Evolutionary conservation across 2,329 filamentous ascomycete genomes (phyloP), one percentile per base, ranked within the genome.

Genomic region (Diaporthe helianthi): DNA sequence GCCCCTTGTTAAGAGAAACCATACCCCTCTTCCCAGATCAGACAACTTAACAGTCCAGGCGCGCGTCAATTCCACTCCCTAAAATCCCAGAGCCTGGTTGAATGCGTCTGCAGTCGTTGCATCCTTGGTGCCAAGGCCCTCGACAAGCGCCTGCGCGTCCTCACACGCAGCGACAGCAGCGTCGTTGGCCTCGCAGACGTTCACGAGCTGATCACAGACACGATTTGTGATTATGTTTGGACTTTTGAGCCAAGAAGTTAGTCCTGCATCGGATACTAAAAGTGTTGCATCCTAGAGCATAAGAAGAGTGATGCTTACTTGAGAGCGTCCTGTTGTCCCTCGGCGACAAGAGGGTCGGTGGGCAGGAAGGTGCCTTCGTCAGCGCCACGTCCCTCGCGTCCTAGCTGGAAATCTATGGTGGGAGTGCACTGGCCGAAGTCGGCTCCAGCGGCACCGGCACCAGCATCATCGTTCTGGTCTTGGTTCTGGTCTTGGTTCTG

Each of bases 341-440:
- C 81, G 72, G 87, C 85, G 69, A 90, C 85, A 22, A 86, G 79
- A 10, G 87, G 80, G 76, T 92, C 90, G 58, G 61, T 58, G 64
- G 90, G 86, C 78, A 90, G 87, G 86, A 92, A 92, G 63, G 90
- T 91, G 79, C 86, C 88, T 78, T 91, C 89, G 68, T 81, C 83
- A 24, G 83, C 83, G 15, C 83, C 79, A 69, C 89, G 87, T 47
- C 85, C 85, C 80, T 83, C 81, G 38, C 87, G 85, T 22, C 87
- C 88, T 69, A 83, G 85, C 72, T 86, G 82, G 77, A 87, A 88
- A 76, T 89, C 85, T 74, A 87, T 86, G n/a, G 85, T 87, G 3
- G 86, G 86, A 46, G 81, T 80, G 78, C 85, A 88, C 44, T 78
- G 77, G 66, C 86, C 86, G 73, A 88, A 87, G 80, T 87, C 84